phyloP scores from a whole-genome alignment of 352 stramenopile species.

The Pythium oligandrum region DNA sequence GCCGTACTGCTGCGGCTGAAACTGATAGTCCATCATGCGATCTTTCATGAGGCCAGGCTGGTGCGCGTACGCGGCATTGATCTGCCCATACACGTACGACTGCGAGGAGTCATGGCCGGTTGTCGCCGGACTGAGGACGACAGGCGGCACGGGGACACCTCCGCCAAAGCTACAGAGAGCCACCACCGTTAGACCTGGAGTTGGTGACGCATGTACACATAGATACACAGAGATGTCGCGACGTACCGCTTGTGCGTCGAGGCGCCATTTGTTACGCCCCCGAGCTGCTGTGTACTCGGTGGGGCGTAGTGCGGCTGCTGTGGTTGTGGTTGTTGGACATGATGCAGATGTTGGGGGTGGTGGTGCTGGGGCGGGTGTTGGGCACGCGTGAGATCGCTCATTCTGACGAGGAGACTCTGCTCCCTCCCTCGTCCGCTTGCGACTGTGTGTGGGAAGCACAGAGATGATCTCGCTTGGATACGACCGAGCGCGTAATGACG shows the following conservation, averaged over 20 bases:
- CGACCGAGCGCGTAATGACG: too few species aligned
- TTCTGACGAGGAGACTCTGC: slow-evolving; percentile 2
- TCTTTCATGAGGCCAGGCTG: slow-evolving; percentile 11
- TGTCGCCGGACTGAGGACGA: slow-evolving; percentile 10
- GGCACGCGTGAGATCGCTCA: slow-evolving; percentile 19
- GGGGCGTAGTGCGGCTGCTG: slow-evolving; percentile 11
- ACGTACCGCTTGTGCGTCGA: slow-evolving; percentile 18
- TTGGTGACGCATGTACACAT: not conserved
- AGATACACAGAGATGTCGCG: not conserved
- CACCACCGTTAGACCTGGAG: not conserved
- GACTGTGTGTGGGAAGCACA: too few species aligned
- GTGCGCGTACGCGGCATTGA: slow-evolving; percentile 15
- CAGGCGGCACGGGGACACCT: slow-evolving; percentile 10
- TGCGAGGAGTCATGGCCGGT: slow-evolving; percentile 6
- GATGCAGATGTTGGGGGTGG: slow-evolving; percentile 7
- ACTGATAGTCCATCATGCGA: slow-evolving; percentile 7
- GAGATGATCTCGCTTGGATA: too few species aligned
- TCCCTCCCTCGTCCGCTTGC: too few species aligned
- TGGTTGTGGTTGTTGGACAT: slow-evolving; percentile 17
- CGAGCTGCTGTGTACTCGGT: too few species aligned
- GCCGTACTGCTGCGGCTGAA: slow-evolving; percentile 13
- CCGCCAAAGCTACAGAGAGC: slow-evolving; percentile 13
- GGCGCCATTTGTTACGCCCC: not conserved
- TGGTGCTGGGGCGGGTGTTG: slow-evolving; percentile 15
- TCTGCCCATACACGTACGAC: slow-evolving; percentile 13